Conservation (phyloP, 768 basidiomycete genomes). For the Leucosporidium yakuticum region DNA sequence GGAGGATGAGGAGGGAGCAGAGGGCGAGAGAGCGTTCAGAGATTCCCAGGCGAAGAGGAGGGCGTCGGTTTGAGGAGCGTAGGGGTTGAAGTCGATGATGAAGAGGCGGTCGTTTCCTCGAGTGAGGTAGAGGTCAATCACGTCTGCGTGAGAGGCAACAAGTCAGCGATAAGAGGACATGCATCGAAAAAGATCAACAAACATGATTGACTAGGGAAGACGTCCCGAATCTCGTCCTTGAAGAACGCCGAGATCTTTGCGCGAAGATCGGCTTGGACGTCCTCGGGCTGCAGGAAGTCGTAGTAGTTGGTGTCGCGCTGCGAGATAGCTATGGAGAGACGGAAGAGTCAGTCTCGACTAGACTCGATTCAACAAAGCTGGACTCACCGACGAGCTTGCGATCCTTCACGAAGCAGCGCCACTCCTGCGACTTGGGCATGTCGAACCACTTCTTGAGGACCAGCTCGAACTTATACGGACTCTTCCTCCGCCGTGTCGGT, state of each 20-base stretch:
- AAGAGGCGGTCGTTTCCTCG: conserved; percentile 69
- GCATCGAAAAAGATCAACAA: conserved; percentile 38
- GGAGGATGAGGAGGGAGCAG: neutral
- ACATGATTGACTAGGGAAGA: conserved; percentile 67
- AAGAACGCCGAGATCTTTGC: conserved; percentile 58
- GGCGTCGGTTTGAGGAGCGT: conserved; percentile 74
- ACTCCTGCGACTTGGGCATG: conserved; percentile 73
- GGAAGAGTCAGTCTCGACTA: neutral
- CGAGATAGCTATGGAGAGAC: conserved; percentile 56
- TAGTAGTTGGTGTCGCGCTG: conserved; percentile 87
- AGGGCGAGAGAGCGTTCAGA: conserved; percentile 54
- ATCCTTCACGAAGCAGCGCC: conserved; percentile 81
- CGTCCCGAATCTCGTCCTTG: conserved; percentile 57
- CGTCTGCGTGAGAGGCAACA: conserved; percentile 50
- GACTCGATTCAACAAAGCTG: neutral
- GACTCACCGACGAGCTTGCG: conserved; percentile 62
- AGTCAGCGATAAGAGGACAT: neutral
- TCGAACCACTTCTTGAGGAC: conserved; percentile 86
- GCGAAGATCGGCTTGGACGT: conserved; percentile 54
- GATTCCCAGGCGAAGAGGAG: conserved; percentile 79
- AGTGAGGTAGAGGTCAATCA: conserved; percentile 79
- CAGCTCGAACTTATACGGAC: conserved; percentile 57
- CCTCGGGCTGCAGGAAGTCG: conserved; percentile 67
- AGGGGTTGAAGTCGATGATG: conserved; percentile 88
- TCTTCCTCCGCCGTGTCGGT: neutral